Conservation (phyloP, 2,329 filamentous ascomycete genomes). For the Verticillium nonalfalfae region DNA sequence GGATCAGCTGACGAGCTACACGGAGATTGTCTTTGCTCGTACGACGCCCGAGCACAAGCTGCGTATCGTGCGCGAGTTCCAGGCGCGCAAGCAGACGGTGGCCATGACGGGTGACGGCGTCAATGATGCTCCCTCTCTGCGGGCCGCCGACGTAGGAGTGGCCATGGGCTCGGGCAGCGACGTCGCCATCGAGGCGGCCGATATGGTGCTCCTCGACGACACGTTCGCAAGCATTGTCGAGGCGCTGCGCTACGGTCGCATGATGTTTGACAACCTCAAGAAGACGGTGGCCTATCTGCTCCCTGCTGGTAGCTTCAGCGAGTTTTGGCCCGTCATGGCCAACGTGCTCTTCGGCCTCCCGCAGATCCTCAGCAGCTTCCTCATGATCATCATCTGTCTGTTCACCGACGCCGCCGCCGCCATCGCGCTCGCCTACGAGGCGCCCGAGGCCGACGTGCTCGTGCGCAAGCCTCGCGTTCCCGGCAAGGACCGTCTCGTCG, state of each 20-base stretch:
- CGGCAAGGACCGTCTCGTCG: constrained; percentile 65
- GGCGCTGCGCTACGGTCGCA: constrained; percentile 73
- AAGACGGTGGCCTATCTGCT: constrained; percentile 72
- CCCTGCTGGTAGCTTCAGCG: constrained; percentile 66
- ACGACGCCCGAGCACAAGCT: constrained; percentile 84
- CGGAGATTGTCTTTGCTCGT: constrained; percentile 75
- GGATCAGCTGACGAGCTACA: constrained; percentile 70
- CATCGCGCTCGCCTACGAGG: constrained; percentile 68
- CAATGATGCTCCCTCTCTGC: constrained; percentile 78
- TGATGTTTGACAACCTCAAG: constrained; percentile 86
- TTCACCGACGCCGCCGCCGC: constrained; percentile 73
- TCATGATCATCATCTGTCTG: constrained; percentile 67
- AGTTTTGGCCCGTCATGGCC: constrained; percentile 71
- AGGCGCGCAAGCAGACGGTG: constrained; percentile 67
- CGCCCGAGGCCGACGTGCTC: constrained; percentile 70
- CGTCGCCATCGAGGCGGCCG: constrained; percentile 75
- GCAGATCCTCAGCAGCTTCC: constrained; percentile 65
- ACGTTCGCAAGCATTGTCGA: constrained; percentile 84
- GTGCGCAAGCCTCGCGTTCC: constrained; percentile 61
- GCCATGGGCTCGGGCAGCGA: constrained; percentile 84
- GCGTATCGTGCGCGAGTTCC: constrained; percentile 83
- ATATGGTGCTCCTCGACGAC: constrained; percentile 80
- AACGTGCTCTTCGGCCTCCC: constrained; percentile 68
- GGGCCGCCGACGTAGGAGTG: constrained; percentile 77
- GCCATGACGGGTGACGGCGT: constrained; percentile 89